phyloP scores from a whole-genome alignment of 306 rosid species.

The Castanopsis chinensis region DNA sequence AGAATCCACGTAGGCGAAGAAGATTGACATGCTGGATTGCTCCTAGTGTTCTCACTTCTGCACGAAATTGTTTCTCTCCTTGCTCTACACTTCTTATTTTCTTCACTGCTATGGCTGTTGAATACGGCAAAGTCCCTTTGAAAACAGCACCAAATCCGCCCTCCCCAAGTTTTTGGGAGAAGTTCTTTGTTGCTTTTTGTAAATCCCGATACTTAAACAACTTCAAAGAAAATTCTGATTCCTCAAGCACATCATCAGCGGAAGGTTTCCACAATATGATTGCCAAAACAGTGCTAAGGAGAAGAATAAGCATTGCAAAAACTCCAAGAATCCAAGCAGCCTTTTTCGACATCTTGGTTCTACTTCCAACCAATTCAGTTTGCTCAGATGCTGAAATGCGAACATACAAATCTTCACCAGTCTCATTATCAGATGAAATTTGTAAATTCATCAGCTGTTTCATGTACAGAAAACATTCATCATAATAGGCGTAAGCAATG shows the following conservation, averaged over 20 bases:
- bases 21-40: constrained; percentile 27
- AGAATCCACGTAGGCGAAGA: constrained; percentile 18
- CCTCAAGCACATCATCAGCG: background rate
- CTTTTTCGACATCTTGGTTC: background rate
- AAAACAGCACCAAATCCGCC: constrained; percentile 36
- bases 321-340: background rate
- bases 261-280: background rate
- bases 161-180: constrained; percentile 15
- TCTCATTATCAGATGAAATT: background rate
- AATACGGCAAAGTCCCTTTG: constrained; percentile 16
- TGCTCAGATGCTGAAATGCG: constrained; percentile 7
- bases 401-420: background rate
- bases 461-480: background rate
- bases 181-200: background rate
- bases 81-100: constrained; percentile 17
- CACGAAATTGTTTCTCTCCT: constrained; percentile 29
- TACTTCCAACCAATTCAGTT: background rate
- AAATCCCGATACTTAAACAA: background rate
- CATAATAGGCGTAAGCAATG: background rate
- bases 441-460: background rate
- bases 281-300: background rate
- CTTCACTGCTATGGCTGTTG: constrained; percentile 29
- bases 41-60: constrained; percentile 16
- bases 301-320: background rate
- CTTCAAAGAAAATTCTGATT: background rate